A percentile compares a stretch with the other conserved stretches of the same genome.
Conservation (phyloP, 345 rosid species). For the Arabidopsis thaliana region TAIR10.1 NC_003070.9:26442001-26442500, state of each 20-base stretch:
- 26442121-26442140: constrained; percentile 8
- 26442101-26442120: constrained; percentile 11
- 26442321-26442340: constrained; percentile 26
- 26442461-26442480: constrained; percentile 45
- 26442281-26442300: constrained; percentile 21
- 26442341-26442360: constrained; percentile 22
- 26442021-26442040: constrained; percentile 46
- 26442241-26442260: constrained; percentile 56
- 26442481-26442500: constrained; percentile 28
- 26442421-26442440: constrained; percentile 32
- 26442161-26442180: constrained; percentile 31
- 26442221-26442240: constrained; percentile 54
- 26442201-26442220: constrained; percentile 45
- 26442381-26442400: background rate
- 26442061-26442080: constrained; percentile 29
- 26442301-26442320: constrained; percentile 28
- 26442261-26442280: constrained; percentile 88
- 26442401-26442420: constrained; percentile 45
- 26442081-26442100: constrained; percentile 43
- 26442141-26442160: constrained; percentile 37
- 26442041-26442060: constrained; percentile 41
- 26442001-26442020: background rate
- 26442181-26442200: constrained; percentile 37
- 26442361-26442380: constrained; percentile 11
- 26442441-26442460: background rate